These are phyloP conservation scores for Bryoglossum gracile DNA, from an alignment of 495 filamentous ascomycete species.

Conservation along the genomic window DNA sequence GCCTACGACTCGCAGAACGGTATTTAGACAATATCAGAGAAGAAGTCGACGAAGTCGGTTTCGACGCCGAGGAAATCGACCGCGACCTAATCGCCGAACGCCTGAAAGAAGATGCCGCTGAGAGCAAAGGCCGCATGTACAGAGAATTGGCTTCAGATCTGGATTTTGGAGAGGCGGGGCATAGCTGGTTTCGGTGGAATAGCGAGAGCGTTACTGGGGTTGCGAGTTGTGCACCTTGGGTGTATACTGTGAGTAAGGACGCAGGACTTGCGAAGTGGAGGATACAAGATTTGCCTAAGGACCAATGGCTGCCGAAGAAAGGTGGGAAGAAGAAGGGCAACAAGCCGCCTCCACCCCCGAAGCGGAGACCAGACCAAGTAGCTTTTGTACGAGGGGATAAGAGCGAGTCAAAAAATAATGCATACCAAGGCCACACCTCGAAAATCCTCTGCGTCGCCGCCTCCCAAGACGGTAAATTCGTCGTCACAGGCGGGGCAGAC, in stretches of 20 bases:
- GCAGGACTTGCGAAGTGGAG: slow-evolving; percentile 81
- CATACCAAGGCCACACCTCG: slow-evolving; percentile 66
- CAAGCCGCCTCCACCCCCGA: slow-evolving; percentile 55
- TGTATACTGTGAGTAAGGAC: slow-evolving; percentile 85
- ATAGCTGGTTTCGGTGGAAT: slow-evolving; percentile 68
- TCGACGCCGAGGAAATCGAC: slow-evolving; percentile 91
- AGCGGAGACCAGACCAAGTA: slow-evolving; percentile 64
- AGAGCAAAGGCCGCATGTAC: slow-evolving; percentile 85
- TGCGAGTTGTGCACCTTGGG: slow-evolving; percentile 67
- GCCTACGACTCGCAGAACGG: slow-evolving; percentile 81
- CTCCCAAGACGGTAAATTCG: slow-evolving; percentile 79
- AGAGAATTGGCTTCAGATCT: slow-evolving; percentile 65
- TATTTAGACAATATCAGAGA: slow-evolving; percentile 84
- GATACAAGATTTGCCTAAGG: slow-evolving; percentile 50
- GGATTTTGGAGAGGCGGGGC: slow-evolving; percentile 51
- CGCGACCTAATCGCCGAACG: slow-evolving; percentile 83
- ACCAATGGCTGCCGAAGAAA: slow-evolving; percentile 41
- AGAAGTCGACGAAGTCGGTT: slow-evolving; percentile 75
- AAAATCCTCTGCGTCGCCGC: slow-evolving; percentile 77
- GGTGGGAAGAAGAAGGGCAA: slow-evolving; percentile 51
- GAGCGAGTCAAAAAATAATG: slow-evolving; percentile 51
- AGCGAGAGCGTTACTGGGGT: slow-evolving; percentile 71
- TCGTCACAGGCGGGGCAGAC: slow-evolving; percentile 84
- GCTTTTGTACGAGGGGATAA: slow-evolving; percentile 57
- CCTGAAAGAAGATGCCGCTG: slow-evolving; percentile 86